phyloP scores from a whole-genome alignment of 495 filamentous ascomycete species.

The Aspergillus sclerotiicarbonarius region DNA sequence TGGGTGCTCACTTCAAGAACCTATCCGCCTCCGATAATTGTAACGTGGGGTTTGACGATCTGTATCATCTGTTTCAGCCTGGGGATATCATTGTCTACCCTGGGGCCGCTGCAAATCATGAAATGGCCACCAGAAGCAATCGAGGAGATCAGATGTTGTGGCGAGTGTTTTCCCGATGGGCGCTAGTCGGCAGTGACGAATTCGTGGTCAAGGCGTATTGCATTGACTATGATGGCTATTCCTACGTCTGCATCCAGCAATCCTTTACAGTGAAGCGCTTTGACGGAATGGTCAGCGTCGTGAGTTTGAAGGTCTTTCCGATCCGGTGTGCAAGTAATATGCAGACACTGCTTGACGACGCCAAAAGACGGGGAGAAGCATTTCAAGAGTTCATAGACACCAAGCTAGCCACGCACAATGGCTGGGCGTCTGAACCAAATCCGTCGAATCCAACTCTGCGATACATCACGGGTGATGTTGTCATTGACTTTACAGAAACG shows the following conservation, averaged over 20 bases:
- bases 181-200: neutral
- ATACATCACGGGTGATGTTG: neutral
- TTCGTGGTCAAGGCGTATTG: neutral
- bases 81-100: neutral
- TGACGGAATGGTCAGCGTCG: neutral
- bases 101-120: neutral
- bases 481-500: neutral
- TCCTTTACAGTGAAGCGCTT: neutral
- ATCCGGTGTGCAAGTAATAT: neutral
- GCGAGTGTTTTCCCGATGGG: neutral
- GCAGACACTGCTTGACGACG: neutral
- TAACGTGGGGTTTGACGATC: neutral
- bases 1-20: neutral
- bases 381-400: neutral
- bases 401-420: neutral
- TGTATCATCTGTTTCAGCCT: neutral
- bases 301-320: neutral
- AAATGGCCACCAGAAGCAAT: neutral
- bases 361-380: neutral
- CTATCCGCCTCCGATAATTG: too few species aligned
- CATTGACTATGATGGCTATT: neutral
- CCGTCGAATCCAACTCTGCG: neutral
- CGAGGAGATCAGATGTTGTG: neutral
- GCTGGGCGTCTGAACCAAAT: neutral
- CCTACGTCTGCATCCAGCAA: neutral